Percentiles rank a stretch among this genome's conserved stretches.
Evolutionary conservation across 2,329 filamentous ascomycete species (phyloP).

Genomic region (Arthrinium phaeospermum): DNA sequence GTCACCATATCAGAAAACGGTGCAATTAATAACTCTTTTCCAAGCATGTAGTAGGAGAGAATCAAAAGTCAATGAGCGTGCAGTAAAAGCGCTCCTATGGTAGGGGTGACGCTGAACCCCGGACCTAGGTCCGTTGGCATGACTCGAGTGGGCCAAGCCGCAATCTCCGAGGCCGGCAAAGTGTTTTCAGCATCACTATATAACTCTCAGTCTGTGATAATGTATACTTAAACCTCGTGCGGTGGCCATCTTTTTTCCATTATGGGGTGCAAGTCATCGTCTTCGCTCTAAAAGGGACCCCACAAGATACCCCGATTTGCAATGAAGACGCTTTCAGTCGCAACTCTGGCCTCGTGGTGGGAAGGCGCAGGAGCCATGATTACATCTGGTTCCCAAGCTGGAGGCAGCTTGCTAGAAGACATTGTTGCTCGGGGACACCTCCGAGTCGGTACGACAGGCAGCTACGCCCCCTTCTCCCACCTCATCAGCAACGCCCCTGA

Average conservation of each 20-base stretch:
- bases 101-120: not conserved
- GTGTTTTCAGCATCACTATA: not conserved
- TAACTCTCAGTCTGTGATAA: not conserved
- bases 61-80: too few relatives aligned
- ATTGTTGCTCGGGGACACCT: not conserved
- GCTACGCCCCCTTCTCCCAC: conserved; percentile 6
- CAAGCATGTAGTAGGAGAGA: too few relatives aligned
- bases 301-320: not conserved
- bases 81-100: too few relatives aligned
- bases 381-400: not conserved
- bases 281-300: not conserved
- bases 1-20: too few relatives aligned
- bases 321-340: not conserved
- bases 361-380: not conserved
- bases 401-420: not conserved
- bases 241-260: not conserved
- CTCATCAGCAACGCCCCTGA: not conserved
- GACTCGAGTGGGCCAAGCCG: conserved; percentile 2
- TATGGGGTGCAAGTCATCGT: not conserved
- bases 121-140: not conserved
- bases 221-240: not conserved
- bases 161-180: conserved; percentile 5
- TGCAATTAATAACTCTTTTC: too few relatives aligned
- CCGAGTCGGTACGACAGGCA: not conserved
- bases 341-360: not conserved